Base-by-base conservation (phyloP, 1,284 basidiomycete genomes). In the Ganoderma multipileum region DNA sequence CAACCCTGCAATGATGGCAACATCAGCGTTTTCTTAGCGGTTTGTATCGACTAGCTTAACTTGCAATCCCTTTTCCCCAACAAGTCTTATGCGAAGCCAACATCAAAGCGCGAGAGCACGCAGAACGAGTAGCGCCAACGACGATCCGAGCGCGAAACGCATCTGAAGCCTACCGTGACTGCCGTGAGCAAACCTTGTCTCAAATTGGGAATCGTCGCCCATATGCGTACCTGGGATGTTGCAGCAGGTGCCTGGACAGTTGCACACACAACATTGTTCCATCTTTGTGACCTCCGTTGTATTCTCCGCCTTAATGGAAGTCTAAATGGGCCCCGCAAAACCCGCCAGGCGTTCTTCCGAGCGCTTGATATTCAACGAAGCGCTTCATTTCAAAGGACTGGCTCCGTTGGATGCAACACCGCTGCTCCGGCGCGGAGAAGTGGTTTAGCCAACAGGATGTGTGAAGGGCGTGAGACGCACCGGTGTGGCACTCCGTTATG, bases 201-300 rank as follows among this genome's bases (percentile, higher is more conserved):
- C 26, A 23, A 66, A 55, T 60, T 55, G 65, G 65, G 28, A 66
- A 66, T 30, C 30, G 23, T 62, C 52, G 33, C 47, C 20, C 64
- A 54, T 66, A 33, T 65, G 47, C 59, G 64, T 62, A 62, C 65
- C 60, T 66, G 38, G 38, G 36, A 28, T 16, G 38, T 14, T 23
- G 20, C 28, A 36, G 23, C 58, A 28, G 58, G 58, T 60, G 58
- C 58, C 58, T 60, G 58, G 36, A 60, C 58, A 60, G 58, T 41
- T 38, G 58, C 38, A 60, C 38, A 60, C 58, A 60, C 38, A 39
- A 28, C 52, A 38, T 66, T 66, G 47, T 61, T 60, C 59, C 59
- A 8, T 26, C 59, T 61, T 39, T 61, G 65, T 16, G 26, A 26
- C 42, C 52, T 52, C 59, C 65, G 23, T 66, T 66, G 65, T 65